Percentiles rank a stretch among this genome's conserved stretches.
phyloP scores from a whole-genome alignment of 2,329 filamentous ascomycete genomes.

The Emmonsiellopsis sp. region DNA sequence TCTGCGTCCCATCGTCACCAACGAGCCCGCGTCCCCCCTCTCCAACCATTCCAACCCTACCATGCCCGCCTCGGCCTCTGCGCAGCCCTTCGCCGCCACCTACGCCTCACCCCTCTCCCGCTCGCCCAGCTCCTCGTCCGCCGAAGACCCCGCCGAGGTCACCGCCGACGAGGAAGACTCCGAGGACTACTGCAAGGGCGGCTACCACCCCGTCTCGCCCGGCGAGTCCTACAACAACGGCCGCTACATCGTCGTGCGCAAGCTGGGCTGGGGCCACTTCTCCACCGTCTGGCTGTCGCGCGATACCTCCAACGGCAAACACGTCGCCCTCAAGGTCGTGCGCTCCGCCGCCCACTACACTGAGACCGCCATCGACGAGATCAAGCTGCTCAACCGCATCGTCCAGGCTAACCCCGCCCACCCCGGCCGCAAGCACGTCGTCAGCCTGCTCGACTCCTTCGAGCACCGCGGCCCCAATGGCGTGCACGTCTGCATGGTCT shows the following conservation, averaged over 20 bases:
- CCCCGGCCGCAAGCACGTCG: constrained; percentile 87
- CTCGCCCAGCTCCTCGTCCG: constrained; percentile 68
- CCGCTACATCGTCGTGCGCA: constrained; percentile 91
- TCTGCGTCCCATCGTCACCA: constrained; percentile 59
- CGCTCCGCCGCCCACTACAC: constrained; percentile 97
- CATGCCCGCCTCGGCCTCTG: neutral
- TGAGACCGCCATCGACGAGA: constrained; percentile 97
- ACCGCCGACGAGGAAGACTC: constrained; percentile 98
- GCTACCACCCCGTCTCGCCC: constrained; percentile 89
- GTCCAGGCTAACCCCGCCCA: constrained; percentile 92
- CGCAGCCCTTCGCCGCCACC: neutral
- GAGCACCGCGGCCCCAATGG: constrained; percentile 96
- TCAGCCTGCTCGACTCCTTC: constrained; percentile 92
- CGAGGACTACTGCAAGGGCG: constrained; percentile 98
- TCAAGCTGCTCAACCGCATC: constrained; percentile 95
- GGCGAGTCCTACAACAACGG: constrained; percentile 97
- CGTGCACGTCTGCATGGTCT: constrained; percentile 97
- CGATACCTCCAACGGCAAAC: constrained; percentile 82
- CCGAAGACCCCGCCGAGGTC: constrained; percentile 78
- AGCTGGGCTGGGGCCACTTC: constrained; percentile 97
- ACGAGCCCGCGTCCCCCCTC: constrained; percentile 40
- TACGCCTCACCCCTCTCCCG: constrained; percentile 40
- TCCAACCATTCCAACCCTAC: neutral
- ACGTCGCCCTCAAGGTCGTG: constrained; percentile 96
- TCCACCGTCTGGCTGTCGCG: constrained; percentile 85